These are phyloP conservation scores for Kwoniella newhampshirensis DNA, from an alignment of 768 basidiomycete genomes.

Conservation along the genomic window DNA sequence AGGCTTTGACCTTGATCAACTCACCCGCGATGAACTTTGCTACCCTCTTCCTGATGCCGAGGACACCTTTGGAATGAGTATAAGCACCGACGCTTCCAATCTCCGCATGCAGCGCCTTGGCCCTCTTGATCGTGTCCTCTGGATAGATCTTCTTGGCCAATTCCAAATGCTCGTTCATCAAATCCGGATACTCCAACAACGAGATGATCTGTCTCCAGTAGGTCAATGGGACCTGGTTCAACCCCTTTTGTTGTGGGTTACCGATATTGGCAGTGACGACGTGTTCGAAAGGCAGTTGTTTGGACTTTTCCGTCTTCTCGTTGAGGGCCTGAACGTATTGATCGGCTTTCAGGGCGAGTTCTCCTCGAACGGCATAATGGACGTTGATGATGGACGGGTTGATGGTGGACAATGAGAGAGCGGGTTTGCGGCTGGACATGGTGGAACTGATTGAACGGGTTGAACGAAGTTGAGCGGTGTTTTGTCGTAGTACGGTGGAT, in stretches of 20 bases:
- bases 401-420: constrained; percentile 67
- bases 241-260: constrained; percentile 92
- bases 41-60: constrained; percentile 80
- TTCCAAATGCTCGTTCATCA: constrained; percentile 66
- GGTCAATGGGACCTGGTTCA: constrained; percentile 90
- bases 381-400: constrained; percentile 84
- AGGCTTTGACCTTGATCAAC: constrained; percentile 32
- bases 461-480: constrained; percentile 2
- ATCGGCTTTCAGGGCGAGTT: constrained; percentile 93
- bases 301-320: neutral
- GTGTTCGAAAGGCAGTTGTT: constrained; percentile 72
- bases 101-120: constrained; percentile 73
- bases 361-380: constrained; percentile 95
- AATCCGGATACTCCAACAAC: constrained; percentile 84
- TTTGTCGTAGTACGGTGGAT: too few species aligned
- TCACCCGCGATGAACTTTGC: constrained; percentile 84
- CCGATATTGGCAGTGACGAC: constrained; percentile 96
- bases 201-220: constrained; percentile 91
- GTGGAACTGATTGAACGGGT: constrained; percentile 8
- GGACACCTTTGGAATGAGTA: constrained; percentile 90
- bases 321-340: constrained; percentile 67
- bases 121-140: constrained; percentile 76
- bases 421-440: constrained; percentile 21
- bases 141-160: constrained; percentile 71
- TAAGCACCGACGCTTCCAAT: constrained; percentile 94